Evolutionary conservation across 768 basidiomycete genomes (phyloP).

Genomic region (Collybia mongolica): DNA sequence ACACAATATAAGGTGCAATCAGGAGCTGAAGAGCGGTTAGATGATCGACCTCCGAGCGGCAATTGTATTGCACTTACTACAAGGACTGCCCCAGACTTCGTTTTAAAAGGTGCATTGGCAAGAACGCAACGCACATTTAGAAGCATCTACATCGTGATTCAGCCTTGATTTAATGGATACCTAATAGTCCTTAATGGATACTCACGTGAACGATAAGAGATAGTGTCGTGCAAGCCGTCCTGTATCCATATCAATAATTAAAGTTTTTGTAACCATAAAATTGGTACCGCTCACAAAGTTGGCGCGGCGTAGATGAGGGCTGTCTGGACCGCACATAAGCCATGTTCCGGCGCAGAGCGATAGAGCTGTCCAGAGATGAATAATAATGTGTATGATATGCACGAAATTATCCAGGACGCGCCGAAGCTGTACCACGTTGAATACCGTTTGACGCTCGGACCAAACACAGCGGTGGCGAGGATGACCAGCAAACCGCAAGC

Average conservation of each 20-base stretch:
- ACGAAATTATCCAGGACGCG: slow-evolving; percentile 27
- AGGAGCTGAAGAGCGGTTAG: slow-evolving; percentile 18
- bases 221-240: slow-evolving; percentile 27
- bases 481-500: slow-evolving; percentile 21
- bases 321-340: slow-evolving; percentile 24
- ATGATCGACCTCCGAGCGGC: no score
- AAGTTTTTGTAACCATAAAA: neutral
- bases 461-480: slow-evolving; percentile 23
- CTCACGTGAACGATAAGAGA: slow-evolving; percentile 26
- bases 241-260: slow-evolving; percentile 3
- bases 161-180: neutral
- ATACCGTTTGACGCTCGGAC: slow-evolving; percentile 25
- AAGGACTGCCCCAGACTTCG: slow-evolving; percentile 13
- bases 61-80: slow-evolving; percentile 14
- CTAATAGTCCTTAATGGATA: neutral
- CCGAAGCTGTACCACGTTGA: slow-evolving; percentile 33
- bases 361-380: slow-evolving; percentile 29
- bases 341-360: slow-evolving; percentile 18
- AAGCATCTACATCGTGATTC: slow-evolving; percentile 19
- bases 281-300: slow-evolving; percentile 20
- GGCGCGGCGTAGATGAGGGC: slow-evolving; percentile 31
- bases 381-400: slow-evolving; percentile 27
- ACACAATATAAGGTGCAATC: slow-evolving; percentile 23
- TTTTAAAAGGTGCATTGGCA: slow-evolving; percentile 14
- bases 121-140: slow-evolving; percentile 22